Conservation (phyloP, 768 basidiomycete species). For the Tulasnella calospora region DNA sequence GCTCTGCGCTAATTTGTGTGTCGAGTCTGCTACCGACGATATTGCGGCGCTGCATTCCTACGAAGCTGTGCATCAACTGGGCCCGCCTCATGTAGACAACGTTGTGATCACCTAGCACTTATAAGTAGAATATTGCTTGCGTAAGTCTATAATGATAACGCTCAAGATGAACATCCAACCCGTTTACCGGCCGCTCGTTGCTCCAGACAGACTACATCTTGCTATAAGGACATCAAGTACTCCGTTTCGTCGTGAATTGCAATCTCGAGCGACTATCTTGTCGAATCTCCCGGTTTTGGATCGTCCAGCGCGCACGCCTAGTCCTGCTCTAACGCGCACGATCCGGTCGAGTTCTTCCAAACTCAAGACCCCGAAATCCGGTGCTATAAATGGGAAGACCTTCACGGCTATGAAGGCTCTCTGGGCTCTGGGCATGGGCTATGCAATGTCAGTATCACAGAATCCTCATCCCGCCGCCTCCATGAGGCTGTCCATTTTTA, state of each 20-base stretch:
- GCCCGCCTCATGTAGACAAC: not conserved
- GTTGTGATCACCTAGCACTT: not conserved
- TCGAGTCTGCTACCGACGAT: not conserved
- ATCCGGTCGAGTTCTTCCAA: not conserved
- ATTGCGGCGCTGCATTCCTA: not conserved
- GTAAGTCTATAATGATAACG: not conserved
- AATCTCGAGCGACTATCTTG: not conserved
- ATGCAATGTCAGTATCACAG: constrained; percentile 2
- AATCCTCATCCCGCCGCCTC: not conserved
- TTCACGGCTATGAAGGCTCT: not conserved
- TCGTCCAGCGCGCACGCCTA: not conserved
- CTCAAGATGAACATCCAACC: not conserved
- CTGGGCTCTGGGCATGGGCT: not conserved
- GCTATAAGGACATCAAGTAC: not conserved
- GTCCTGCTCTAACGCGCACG: not conserved
- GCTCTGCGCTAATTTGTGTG: not conserved
- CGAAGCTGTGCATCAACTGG: not conserved
- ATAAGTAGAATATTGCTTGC: not conserved
- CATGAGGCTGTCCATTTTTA: not conserved
- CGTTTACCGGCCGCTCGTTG: not conserved
- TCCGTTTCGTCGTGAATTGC: not conserved
- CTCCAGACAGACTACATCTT: not conserved
- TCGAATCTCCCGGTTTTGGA: not conserved
- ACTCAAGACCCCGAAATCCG: not conserved
- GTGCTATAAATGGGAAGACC: not conserved